phyloP scores from a whole-genome alignment of 495 filamentous ascomycete genomes.

The Talaromyces nanjingensis region DNA sequence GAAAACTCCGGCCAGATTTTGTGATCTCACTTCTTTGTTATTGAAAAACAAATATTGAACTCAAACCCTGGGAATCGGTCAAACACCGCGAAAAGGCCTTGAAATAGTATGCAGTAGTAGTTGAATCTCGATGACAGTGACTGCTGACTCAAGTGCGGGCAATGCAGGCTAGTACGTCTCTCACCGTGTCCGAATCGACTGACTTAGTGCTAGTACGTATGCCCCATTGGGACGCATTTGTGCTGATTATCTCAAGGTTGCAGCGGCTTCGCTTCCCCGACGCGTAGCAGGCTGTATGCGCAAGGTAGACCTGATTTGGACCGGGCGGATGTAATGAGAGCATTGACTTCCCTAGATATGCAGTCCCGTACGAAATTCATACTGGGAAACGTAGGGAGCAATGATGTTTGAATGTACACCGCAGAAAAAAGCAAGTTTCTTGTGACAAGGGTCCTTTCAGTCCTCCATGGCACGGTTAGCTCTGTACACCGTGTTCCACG shows the following conservation, averaged over 20 bases:
- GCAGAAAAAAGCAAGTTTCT: neutral
- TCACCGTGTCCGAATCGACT: neutral
- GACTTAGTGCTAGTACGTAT: neutral
- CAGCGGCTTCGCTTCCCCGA: neutral
- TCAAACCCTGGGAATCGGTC: neutral
- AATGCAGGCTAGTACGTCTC: neutral
- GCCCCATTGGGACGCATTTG: neutral
- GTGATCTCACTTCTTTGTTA: neutral
- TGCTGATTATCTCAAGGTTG: neutral
- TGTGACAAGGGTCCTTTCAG: neutral
- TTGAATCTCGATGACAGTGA: neutral
- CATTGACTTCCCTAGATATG: neutral
- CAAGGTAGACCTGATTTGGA: neutral
- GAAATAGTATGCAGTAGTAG: neutral
- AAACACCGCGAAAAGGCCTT: neutral
- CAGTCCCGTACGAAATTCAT: neutral
- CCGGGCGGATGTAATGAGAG: neutral
- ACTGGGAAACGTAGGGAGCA: neutral
- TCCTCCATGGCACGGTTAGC: neutral
- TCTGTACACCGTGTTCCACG: neutral
- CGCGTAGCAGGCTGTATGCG: neutral
- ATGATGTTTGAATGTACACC: neutral
- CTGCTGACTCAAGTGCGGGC: neutral
- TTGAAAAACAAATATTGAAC: neutral
- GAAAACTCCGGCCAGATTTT: neutral